A percentile compares a stretch with the other conserved stretches of the same genome.
These are phyloP conservation scores for Russula earlei DNA, from an alignment of 768 basidiomycete genomes.

Conservation along the genomic window DNA sequence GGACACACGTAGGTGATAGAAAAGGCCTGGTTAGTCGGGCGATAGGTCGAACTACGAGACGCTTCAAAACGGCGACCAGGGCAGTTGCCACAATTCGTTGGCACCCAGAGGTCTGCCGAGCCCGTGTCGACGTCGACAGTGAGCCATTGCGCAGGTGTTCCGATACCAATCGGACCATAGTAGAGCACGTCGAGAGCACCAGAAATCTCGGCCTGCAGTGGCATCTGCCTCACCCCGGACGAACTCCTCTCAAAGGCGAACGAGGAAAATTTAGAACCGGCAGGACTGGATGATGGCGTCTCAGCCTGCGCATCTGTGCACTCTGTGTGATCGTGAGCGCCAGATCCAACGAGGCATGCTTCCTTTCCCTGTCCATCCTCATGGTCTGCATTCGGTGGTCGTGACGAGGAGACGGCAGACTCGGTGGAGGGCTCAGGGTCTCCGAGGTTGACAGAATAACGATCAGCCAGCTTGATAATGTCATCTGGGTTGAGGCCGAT, in stretches of 20 bases:
- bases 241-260: not conserved
- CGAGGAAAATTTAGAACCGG: constrained; percentile 19
- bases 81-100: constrained; percentile 34
- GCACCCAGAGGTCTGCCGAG: constrained; percentile 56
- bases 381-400: not conserved
- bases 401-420: not conserved
- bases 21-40: constrained; percentile 27
- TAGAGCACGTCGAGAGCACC: constrained; percentile 38
- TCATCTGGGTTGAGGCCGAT: constrained; percentile 27
- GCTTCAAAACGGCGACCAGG: constrained; percentile 32
- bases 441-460: constrained; percentile 20
- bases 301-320: not conserved
- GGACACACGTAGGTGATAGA: constrained; percentile 37
- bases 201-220: constrained; percentile 33
- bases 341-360: not conserved
- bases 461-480: constrained; percentile 20
- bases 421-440: constrained; percentile 6
- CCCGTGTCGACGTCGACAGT: constrained; percentile 61
- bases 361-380: not conserved
- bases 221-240: constrained; percentile 10
- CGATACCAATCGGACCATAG: constrained; percentile 40
- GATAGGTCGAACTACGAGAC: constrained; percentile 35
- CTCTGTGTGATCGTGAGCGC: not conserved
- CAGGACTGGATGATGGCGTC: constrained; percentile 16
- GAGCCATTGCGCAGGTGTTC: constrained; percentile 44